A percentile compares a stretch with the other conserved stretches of the same genome.
phyloP scores from a whole-genome alignment of 1,139 yeast species.

The Protomyces gravidus region DNA sequence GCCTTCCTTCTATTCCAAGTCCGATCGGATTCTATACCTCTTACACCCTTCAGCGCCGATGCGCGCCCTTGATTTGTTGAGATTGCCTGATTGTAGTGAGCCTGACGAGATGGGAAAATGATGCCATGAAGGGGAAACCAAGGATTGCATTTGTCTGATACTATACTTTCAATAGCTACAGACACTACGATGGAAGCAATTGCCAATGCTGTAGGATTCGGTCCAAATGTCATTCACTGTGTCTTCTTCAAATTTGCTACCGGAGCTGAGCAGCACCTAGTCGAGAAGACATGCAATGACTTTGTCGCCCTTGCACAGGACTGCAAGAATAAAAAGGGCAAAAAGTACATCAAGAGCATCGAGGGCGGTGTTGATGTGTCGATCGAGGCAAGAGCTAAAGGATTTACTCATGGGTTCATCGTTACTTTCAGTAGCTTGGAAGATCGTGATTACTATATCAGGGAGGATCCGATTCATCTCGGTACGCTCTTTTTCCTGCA shows the following conservation, averaged over 20 bases:
- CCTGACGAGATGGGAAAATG: neutral
- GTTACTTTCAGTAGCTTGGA: slow-evolving; percentile 9
- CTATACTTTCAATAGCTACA: too few relatives aligned
- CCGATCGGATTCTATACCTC: too few relatives aligned
- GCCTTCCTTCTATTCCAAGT: too few relatives aligned
- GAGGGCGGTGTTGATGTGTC: slow-evolving; percentile 18
- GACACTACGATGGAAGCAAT: neutral
- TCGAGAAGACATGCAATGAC: slow-evolving; percentile 10
- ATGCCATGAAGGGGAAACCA: too few relatives aligned
- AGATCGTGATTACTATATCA: slow-evolving; percentile 25
- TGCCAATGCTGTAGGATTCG: neutral
- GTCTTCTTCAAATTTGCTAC: slow-evolving; percentile 14
- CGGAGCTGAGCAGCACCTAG: slow-evolving; percentile 10
- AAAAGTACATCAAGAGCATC: slow-evolving; percentile 16
- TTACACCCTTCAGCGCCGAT: neutral
- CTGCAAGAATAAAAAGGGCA: slow-evolving; percentile 12
- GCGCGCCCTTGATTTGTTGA: too few relatives aligned
- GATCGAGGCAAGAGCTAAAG: slow-evolving; percentile 15
- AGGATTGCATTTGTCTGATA: too few relatives aligned
- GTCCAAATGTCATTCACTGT: slow-evolving; percentile 10
- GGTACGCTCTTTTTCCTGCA: neutral
- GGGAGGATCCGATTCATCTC: slow-evolving; percentile 18
- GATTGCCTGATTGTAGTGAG: too few relatives aligned
- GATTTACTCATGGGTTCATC: slow-evolving; percentile 22
- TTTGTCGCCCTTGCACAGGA: slow-evolving; percentile 4